A percentile compares a stretch with the other conserved stretches of the same genome.
Conservation (phyloP, 495 filamentous ascomycete species). For the Darksidea phi region DNA sequence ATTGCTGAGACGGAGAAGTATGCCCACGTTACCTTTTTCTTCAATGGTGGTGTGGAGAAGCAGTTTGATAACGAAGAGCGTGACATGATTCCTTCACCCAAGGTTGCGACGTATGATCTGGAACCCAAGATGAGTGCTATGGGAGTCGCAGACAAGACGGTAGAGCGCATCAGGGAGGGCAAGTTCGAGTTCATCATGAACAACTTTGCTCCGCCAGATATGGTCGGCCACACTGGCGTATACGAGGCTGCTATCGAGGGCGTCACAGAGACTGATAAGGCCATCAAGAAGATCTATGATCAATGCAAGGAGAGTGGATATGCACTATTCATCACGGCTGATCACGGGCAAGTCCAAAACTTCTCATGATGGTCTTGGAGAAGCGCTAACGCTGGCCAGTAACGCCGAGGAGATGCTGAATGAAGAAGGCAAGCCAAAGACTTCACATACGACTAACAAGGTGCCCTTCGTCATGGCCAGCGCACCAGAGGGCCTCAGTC, state of each 20-base stretch:
- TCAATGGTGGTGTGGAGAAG: slow-evolving; percentile 98
- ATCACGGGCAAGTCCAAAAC: slow-evolving; percentile 70
- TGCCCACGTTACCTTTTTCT: slow-evolving; percentile 99
- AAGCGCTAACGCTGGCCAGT: slow-evolving; percentile 39
- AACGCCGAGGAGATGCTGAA: slow-evolving; percentile 99
- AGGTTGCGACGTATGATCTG: slow-evolving; percentile 93
- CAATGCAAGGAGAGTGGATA: slow-evolving; percentile 90
- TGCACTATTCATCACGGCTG: slow-evolving; percentile 87
- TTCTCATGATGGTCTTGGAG: not conserved
- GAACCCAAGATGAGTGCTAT: slow-evolving; percentile 95
- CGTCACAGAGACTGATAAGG: slow-evolving; percentile 81
- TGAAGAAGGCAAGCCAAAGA: slow-evolving; percentile 92
- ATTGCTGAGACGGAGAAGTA: slow-evolving; percentile 99
- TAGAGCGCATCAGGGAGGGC: slow-evolving; percentile 73
- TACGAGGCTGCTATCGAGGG: slow-evolving; percentile 93
- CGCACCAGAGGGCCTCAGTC: slow-evolving; percentile 81
- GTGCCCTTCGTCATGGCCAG: slow-evolving; percentile 99
- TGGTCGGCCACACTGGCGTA: slow-evolving; percentile 98
- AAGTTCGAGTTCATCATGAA: slow-evolving; percentile 97
- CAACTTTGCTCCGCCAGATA: slow-evolving; percentile 98
- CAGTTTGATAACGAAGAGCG: slow-evolving; percentile 87
- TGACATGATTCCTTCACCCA: slow-evolving; percentile 68
- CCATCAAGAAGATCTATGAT: slow-evolving; percentile 87
- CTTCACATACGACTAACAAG: slow-evolving; percentile 94
- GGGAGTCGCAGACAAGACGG: slow-evolving; percentile 80